Conservation (phyloP, 75 land plant species). For the Selaginella moellendorffii region DNA sequence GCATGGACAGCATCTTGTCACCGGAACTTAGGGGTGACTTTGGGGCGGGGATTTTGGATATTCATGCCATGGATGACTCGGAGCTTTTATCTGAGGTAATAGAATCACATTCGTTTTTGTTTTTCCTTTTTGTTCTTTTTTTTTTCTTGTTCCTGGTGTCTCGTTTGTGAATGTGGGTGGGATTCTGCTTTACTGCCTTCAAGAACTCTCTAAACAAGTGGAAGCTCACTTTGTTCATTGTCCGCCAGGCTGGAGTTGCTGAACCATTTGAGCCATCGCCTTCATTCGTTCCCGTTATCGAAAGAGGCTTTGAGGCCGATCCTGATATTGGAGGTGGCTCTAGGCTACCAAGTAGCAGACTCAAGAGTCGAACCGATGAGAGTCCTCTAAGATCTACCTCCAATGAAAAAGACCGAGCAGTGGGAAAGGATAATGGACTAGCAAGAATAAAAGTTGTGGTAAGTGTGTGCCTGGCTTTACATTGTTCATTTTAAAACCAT, state of each 20-base stretch:
- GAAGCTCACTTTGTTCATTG: no score
- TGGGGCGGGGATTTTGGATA: constrained; percentile 87
- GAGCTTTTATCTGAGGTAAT: constrained; percentile 80
- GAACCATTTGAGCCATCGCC: constrained; percentile 97
- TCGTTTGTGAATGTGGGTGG: not conserved
- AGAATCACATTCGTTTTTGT: not conserved
- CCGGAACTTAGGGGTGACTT: constrained; percentile 92
- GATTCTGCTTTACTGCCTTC: no score
- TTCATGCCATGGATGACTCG: constrained; percentile 76
- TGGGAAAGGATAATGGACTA: constrained; percentile 45
- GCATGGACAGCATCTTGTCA: constrained; percentile 59
- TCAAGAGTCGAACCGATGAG: constrained; percentile 27
- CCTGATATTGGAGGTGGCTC: constrained; percentile 14
- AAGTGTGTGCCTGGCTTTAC: constrained; percentile 14
- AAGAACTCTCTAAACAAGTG: no score
- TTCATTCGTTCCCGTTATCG: constrained; percentile 44
- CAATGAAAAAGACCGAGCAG: constrained; percentile 42
- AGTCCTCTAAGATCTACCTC: constrained; percentile 20
- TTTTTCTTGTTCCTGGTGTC: no score
- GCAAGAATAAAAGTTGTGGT: constrained; percentile 99
- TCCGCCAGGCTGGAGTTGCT: constrained; percentile 72
- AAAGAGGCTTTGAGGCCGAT: constrained; percentile 47
- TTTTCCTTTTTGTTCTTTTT: not conserved
- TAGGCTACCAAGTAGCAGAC: constrained; percentile 24
- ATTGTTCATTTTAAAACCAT: not conserved